Percentiles rank a stretch among this genome's conserved stretches.
Evolutionary conservation across 202 grass and related monocot genomes (phyloP).

Genomic region (Eragrostis tef): DNA sequence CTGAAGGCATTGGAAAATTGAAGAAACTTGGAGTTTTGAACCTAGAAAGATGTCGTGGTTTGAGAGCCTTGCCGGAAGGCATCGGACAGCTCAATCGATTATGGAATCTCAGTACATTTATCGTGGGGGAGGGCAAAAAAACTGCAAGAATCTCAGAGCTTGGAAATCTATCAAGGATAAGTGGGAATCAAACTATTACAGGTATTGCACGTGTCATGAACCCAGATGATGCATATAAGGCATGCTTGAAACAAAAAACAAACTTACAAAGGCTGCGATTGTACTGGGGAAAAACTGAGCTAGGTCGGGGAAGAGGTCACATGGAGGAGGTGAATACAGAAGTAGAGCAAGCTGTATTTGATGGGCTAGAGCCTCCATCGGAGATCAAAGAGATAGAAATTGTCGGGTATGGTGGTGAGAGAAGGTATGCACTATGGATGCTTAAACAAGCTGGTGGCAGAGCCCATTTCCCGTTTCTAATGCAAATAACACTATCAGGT

Average conservation of each 20-base stretch:
- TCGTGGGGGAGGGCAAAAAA: background rate
- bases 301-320: too few relatives aligned
- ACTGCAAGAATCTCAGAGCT: background rate
- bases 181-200: background rate
- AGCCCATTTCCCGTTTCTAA: background rate
- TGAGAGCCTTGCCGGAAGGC: slow-evolving; percentile 6
- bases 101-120: background rate
- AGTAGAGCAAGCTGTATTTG: background rate
- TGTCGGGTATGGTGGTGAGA: background rate
- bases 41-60: background rate
- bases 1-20: slow-evolving; percentile 7
- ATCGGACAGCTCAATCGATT: background rate
- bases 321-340: background rate
- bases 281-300: too few relatives aligned
- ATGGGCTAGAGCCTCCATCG: slow-evolving; percentile 14
- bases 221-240: background rate
- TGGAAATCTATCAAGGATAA: background rate
- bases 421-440: slow-evolving; percentile 5
- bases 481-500: background rate
- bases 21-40: slow-evolving; percentile 20
- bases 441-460: background rate
- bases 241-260: background rate
- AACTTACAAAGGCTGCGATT: background rate
- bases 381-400: background rate
- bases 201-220: background rate